A percentile compares a stretch with the other conserved stretches of the same genome.
Evolutionary conservation across 2,329 filamentous ascomycete species (phyloP).

Genomic region (Ceratocystiopsis sp.): DNA sequence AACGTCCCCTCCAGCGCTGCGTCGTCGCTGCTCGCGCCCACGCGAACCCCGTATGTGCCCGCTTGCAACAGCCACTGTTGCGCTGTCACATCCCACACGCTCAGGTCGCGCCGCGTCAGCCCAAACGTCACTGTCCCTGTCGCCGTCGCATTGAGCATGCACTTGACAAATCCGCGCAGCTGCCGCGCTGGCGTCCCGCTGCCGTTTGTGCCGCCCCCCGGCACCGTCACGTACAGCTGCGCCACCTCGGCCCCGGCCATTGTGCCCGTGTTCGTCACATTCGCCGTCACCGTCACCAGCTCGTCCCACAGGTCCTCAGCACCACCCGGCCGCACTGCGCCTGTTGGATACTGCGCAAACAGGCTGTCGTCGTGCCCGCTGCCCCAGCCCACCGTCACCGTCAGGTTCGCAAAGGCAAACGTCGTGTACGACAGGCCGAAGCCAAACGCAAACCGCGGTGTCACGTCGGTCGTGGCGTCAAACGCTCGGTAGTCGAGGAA

Average conservation of each 20-base stretch:
- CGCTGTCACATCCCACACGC: conserved; percentile 43
- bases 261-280: conserved; percentile 23
- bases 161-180: conserved; percentile 51
- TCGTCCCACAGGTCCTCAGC: conserved; percentile 29
- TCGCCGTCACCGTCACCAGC: conserved; percentile 21
- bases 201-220: conserved; percentile 9
- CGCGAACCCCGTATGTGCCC: conserved; percentile 23
- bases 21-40: conserved; percentile 26
- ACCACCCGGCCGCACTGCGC: conserved; percentile 25
- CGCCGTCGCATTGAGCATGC: conserved; percentile 25
- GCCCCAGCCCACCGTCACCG: conserved; percentile 12
- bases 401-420: conserved; percentile 28
- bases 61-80: conserved; percentile 41
- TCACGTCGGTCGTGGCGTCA: conserved; percentile 25
- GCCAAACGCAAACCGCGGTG: conserved; percentile 36
- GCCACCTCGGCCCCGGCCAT: conserved; percentile 26
- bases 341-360: conserved; percentile 20
- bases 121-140: conserved; percentile 29
- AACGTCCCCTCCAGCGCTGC: conserved; percentile 21
- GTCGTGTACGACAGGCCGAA: conserved; percentile 39
- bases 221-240: conserved; percentile 28
- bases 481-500: conserved; percentile 38
- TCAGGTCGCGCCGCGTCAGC: conserved; percentile 46
- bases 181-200: conserved; percentile 30
- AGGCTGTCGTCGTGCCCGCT: conserved; percentile 8